Percentiles rank a stretch among this genome's conserved stretches.
These are phyloP conservation scores for Sclerotinia spermophila DNA, from an alignment of 2,329 filamentous ascomycete genomes.

Conservation along the genomic window DNA sequence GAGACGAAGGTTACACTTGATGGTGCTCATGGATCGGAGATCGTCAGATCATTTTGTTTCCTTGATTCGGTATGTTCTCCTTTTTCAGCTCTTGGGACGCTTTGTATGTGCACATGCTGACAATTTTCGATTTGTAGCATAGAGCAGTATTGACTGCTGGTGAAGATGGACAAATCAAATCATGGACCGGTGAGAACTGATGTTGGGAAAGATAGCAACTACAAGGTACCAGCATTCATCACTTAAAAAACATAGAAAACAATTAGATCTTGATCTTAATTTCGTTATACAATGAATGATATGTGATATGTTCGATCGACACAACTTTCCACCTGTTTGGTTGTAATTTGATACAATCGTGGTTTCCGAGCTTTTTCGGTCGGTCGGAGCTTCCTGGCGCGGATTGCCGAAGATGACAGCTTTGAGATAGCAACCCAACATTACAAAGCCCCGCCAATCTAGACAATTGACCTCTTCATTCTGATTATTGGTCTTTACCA, in stretches of 20 bases:
- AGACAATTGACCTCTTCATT: conserved; percentile 16
- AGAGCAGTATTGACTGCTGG: conserved; percentile 40
- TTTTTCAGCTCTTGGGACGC: not conserved
- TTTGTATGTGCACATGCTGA: not conserved
- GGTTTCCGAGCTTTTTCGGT: not conserved
- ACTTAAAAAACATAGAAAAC: not conserved
- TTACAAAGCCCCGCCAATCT: conserved; percentile 23
- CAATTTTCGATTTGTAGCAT: conserved; percentile 27
- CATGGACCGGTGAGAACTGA: conserved; percentile 37
- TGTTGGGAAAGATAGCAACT: not conserved
- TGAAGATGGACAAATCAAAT: conserved; percentile 42
- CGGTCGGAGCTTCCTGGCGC: conserved; percentile 16
- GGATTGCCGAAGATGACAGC: conserved; percentile 31
- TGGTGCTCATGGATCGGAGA: conserved; percentile 60
- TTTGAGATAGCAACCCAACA: conserved; percentile 21
- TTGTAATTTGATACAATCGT: not conserved
- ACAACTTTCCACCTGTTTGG: not conserved
- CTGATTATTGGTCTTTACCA: conserved; percentile 22
- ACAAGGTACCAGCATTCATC: not conserved
- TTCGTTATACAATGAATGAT: not conserved
- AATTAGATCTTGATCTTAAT: not conserved
- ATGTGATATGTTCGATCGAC: not conserved
- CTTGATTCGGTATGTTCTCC: conserved; percentile 50
- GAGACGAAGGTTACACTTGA: conserved; percentile 55
- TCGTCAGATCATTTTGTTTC: conserved; percentile 62